Conservation (phyloP, 192 early-diverging fungal genomes). For the Spizellomyces punctatus region DNA sequence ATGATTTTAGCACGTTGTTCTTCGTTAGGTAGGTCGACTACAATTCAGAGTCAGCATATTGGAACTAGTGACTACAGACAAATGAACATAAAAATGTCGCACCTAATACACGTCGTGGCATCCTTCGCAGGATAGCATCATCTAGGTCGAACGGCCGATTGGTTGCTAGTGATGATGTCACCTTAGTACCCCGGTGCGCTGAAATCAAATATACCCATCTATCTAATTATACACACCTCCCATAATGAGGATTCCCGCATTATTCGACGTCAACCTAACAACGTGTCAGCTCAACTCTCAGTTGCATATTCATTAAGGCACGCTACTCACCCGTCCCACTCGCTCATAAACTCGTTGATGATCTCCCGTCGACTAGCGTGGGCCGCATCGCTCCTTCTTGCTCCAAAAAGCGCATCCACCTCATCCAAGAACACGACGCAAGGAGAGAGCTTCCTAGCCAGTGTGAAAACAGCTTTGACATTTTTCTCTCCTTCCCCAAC, state of each 20-base stretch:
- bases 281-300: too few species aligned
- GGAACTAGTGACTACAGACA: conserved; percentile 13
- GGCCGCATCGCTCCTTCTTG: conserved; percentile 59
- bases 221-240: conserved; percentile 34
- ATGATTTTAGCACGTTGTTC: conserved; percentile 78
- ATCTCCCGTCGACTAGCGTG: conserved; percentile 53
- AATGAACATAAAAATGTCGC: conserved; percentile 11
- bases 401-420: conserved; percentile 87
- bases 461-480: conserved; percentile 87
- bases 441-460: conserved; percentile 87
- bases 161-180: conserved; percentile 74
- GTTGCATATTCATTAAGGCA: too few species aligned
- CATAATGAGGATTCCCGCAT: conserved; percentile 82
- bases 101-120: conserved; percentile 87
- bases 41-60: neutral
- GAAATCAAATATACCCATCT: neutral
- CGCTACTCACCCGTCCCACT: conserved; percentile 80
- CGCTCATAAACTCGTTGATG: conserved; percentile 93
- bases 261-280: conserved; percentile 48
- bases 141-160: conserved; percentile 97
- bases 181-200: neutral
- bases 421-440: conserved; percentile 99
- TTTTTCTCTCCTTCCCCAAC: conserved; percentile 98
- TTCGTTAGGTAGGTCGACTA: conserved; percentile 84
- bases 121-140: conserved; percentile 89